Conservation (phyloP, 169 alveolate genomes). For the Plasmodium gaboni region DNA sequence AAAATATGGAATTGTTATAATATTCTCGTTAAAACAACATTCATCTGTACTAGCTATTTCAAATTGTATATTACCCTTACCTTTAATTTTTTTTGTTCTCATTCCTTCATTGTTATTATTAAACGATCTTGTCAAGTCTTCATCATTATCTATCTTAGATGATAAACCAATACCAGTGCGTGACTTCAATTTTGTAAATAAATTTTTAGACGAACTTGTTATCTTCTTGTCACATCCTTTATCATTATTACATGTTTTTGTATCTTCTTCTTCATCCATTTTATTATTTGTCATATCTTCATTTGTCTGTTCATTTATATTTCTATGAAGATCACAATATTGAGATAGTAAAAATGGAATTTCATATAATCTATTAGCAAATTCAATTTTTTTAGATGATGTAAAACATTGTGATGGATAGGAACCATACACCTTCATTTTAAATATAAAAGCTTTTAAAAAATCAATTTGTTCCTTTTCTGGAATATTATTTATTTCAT, state of each 20-base stretch:
- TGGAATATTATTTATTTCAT: slow-evolving; percentile 35
- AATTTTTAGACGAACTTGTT: not conserved
- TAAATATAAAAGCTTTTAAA: slow-evolving; percentile 54
- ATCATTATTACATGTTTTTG: not conserved
- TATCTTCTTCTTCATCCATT: not conserved
- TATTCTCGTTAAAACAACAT: not conserved
- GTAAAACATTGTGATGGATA: slow-evolving; percentile 72
- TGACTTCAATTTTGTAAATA: no score
- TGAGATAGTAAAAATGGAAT: slow-evolving; percentile 68
- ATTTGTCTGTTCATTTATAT: not conserved
- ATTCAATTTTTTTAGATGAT: slow-evolving; percentile 15
- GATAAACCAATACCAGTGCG: no score
- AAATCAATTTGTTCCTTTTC: slow-evolving; percentile 61
- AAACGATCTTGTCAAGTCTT: not conserved
- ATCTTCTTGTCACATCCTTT: not conserved
- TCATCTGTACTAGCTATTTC: not conserved
- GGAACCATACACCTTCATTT: slow-evolving; percentile 72
- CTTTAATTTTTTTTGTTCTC: not conserved
- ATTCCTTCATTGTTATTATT: not conserved
- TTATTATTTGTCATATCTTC: not conserved
- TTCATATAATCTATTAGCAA: slow-evolving; percentile 38
- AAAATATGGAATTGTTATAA: slow-evolving; percentile 13
- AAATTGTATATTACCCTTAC: not conserved
- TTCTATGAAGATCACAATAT: not conserved
- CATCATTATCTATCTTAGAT: not conserved